Evolutionary conservation across 2,329 filamentous ascomycete species (phyloP).

Genomic region (Cladosporium sp.): DNA sequence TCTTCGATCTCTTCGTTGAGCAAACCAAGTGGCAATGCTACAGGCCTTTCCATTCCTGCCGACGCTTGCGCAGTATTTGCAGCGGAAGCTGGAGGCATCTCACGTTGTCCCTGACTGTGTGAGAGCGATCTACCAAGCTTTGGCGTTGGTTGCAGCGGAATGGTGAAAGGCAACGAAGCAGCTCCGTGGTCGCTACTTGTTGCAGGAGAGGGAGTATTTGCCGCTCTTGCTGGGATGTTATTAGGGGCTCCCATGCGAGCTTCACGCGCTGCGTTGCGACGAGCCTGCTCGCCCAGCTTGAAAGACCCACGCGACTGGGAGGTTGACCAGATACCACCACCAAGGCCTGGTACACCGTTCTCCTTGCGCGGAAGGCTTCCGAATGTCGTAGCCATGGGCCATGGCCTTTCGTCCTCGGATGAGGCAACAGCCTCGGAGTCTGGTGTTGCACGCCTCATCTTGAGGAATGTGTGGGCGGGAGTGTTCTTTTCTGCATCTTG

Average conservation of each 20-base stretch:
- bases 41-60: conserved; percentile 11
- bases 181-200: conserved; percentile 37
- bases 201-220: conserved; percentile 38
- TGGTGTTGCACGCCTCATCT: conserved; percentile 75
- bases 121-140: conserved; percentile 96
- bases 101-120: conserved; percentile 65
- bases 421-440: conserved; percentile 93
- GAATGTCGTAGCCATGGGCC: conserved; percentile 56
- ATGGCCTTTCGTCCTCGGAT: conserved; percentile 77
- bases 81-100: conserved; percentile 20
- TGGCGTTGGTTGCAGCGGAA: conserved; percentile 83
- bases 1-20: conserved; percentile 20
- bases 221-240: conserved; percentile 28
- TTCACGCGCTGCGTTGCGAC: conserved; percentile 25
- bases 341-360: conserved; percentile 43
- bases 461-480: not conserved
- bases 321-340: conserved; percentile 39
- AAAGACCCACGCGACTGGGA: conserved; percentile 34
- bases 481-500: not conserved
- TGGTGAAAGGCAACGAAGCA: conserved; percentile 76
- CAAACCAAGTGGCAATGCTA: conserved; percentile 15
- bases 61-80: conserved; percentile 3
- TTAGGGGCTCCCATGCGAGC: conserved; percentile 52
- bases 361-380: conserved; percentile 41
- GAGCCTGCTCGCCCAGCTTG: conserved; percentile 34